phyloP scores from a whole-genome alignment of 495 filamentous ascomycete species.

The Cercophora sp. region DNA sequence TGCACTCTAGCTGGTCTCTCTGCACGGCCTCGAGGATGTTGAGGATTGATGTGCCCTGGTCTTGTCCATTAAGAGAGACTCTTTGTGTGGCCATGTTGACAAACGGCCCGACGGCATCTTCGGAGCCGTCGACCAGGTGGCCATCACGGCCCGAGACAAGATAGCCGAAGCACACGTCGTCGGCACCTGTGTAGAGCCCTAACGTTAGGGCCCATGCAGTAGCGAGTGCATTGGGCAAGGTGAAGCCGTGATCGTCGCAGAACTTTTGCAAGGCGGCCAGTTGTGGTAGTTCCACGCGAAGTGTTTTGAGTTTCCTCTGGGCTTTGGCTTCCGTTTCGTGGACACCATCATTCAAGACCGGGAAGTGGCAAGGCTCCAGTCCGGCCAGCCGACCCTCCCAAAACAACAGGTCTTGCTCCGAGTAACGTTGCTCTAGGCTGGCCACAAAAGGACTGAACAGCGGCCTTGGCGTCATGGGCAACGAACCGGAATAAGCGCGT shows the following conservation, averaged over 20 bases:
- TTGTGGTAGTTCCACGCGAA: conserved; percentile 11
- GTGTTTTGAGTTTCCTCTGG: conserved; percentile 11
- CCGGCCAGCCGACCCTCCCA: conserved; percentile 24
- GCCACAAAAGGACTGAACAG: conserved; percentile 45
- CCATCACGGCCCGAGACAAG: conserved; percentile 42
- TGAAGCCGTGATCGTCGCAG: conserved; percentile 15
- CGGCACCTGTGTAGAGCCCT: conserved; percentile 33
- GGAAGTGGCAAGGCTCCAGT: conserved; percentile 24
- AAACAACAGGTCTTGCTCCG: conserved; percentile 36
- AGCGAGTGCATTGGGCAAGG: conserved; percentile 30
- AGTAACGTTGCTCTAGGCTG: conserved; percentile 48
- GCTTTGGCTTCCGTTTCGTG: background rate
- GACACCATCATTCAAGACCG: conserved; percentile 15
- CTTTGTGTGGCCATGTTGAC: conserved; percentile 58
- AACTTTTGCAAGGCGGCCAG: conserved; percentile 11
- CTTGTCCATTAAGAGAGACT: conserved; percentile 7
- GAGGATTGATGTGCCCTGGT: background rate
- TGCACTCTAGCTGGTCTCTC: conserved; percentile 30
- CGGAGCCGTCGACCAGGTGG: conserved; percentile 40
- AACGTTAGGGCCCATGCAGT: conserved; percentile 41
- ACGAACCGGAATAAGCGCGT: conserved; percentile 7
- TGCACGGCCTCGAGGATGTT: conserved; percentile 25
- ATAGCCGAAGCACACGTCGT: conserved; percentile 42
- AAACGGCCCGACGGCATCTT: conserved; percentile 46
- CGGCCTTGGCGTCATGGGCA: conserved; percentile 1